phyloP scores from a whole-genome alignment of 257 asterid species.

The Przewalskia tangutica region DNA sequence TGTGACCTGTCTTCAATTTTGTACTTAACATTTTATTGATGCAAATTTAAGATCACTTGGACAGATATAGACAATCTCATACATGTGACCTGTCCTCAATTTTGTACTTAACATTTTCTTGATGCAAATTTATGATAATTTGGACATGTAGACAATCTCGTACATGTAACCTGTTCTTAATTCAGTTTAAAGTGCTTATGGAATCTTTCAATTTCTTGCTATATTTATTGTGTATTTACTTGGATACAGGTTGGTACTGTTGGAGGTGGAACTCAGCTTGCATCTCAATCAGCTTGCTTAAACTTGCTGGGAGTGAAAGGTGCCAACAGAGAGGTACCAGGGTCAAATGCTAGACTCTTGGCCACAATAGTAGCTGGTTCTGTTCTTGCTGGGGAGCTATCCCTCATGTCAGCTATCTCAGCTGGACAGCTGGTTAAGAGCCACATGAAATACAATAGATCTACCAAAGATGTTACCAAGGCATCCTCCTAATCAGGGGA shows the following conservation, averaged over 20 bases:
- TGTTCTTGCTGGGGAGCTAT: constrained; percentile 46
- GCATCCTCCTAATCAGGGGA: constrained; percentile 13
- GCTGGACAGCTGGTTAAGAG: constrained; percentile 46
- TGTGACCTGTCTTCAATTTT: no score
- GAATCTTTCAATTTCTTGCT: not conserved
- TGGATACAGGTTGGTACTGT: constrained; percentile 37
- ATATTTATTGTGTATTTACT: not conserved
- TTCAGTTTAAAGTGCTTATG: not conserved
- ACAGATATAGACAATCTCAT: no score
- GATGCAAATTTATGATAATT: not conserved
- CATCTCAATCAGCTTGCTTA: constrained; percentile 43
- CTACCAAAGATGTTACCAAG: constrained; percentile 30
- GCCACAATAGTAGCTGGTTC: constrained; percentile 42
- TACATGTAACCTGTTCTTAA: not conserved
- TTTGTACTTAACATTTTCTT: not conserved
- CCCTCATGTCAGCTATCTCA: constrained; percentile 42
- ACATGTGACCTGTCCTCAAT: no score
- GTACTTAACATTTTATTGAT: no score
- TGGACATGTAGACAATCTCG: not conserved
- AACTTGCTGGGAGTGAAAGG: constrained; percentile 45
- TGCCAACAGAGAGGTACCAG: constrained; percentile 33
- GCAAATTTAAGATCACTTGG: no score
- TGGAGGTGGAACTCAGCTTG: constrained; percentile 48
- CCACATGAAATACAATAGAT: constrained; percentile 43
- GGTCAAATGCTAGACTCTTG: constrained; percentile 36